Evolutionary conservation across 192 early-diverging fungal species (phyloP).

Genomic region (Mortierella alpina): DNA sequence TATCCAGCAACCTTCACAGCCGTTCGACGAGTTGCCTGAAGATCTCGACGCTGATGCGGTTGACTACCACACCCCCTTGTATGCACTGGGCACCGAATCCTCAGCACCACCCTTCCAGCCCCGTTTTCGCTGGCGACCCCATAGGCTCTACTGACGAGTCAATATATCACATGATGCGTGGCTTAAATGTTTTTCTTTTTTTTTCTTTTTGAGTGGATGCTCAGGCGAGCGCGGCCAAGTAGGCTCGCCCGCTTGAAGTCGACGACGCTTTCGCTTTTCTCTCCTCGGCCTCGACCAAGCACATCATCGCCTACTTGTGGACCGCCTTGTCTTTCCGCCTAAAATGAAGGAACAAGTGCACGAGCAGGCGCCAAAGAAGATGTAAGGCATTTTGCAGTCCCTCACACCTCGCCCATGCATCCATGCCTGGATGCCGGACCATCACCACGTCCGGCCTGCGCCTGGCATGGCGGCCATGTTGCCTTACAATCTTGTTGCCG

Average conservation of each 20-base stretch:
- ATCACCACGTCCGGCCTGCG: no score
- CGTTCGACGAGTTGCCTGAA: no score
- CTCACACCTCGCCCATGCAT: background rate
- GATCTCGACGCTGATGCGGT: background rate
- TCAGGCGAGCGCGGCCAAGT: background rate
- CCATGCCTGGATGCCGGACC: background rate
- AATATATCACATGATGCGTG: conserved; percentile 16
- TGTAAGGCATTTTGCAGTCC: conserved; percentile 61
- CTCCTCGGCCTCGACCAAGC: conserved; percentile 6
- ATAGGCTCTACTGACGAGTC: conserved; percentile 5
- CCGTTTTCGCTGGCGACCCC: conserved; percentile 36
- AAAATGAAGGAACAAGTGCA: conserved; percentile 85
- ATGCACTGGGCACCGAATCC: no score
- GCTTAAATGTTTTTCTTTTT: conserved; percentile 27
- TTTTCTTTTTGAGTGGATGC: conserved; percentile 10
- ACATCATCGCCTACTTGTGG: background rate
- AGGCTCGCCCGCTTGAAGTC: background rate
- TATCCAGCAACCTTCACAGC: no score
- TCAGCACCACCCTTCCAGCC: background rate
- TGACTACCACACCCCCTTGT: background rate
- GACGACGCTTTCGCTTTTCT: background rate
- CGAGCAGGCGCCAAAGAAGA: conserved; percentile 72
- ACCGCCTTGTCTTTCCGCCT: conserved; percentile 10
- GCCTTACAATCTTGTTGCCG: no score
- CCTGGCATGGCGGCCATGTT: no score